Percentiles rank a stretch among this genome's conserved stretches.
Evolutionary conservation across 108 stramenopile species (phyloP).

Genomic region (Pseudonitzschia pungens): DNA sequence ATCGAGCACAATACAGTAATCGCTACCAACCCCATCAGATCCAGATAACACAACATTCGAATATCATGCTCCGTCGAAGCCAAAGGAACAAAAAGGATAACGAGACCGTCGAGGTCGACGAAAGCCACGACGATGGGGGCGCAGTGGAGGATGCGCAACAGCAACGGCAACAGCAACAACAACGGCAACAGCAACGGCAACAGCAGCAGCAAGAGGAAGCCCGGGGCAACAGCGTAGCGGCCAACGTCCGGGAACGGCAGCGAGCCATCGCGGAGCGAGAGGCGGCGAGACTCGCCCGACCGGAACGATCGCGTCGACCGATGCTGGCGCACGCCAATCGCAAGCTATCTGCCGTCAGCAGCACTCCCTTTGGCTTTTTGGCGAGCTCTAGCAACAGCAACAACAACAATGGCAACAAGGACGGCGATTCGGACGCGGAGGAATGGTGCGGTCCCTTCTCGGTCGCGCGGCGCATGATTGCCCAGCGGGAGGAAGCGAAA

Average conservation of each 20-base stretch:
- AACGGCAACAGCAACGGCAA: constrained; percentile 4
- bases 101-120: too few relatives aligned
- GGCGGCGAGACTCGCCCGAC: constrained; percentile 63
- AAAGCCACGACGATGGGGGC: neutral
- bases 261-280: constrained; percentile 84
- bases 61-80: constrained; percentile 21
- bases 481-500: constrained; percentile 67
- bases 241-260: constrained; percentile 59
- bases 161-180: neutral
- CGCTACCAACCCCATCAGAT: neutral
- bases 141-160: neutral
- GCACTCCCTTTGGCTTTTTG: constrained; percentile 68
- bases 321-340: constrained; percentile 59
- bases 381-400: neutral
- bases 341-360: constrained; percentile 65
- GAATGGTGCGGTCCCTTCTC: constrained; percentile 86
- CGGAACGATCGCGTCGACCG: constrained; percentile 34
- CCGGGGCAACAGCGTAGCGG: constrained; percentile 27
- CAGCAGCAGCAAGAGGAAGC: too few relatives aligned
- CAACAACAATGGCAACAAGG: constrained; percentile 1
- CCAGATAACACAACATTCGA: neutral
- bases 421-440: constrained; percentile 33
- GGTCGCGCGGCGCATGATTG: constrained; percentile 84
- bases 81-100: neutral
- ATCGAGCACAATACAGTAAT: neutral